Evolutionary conservation across 768 basidiomycete genomes (phyloP), one percentile per base, ranked within the genome.

Genomic region (Suillus discolor): DNA sequence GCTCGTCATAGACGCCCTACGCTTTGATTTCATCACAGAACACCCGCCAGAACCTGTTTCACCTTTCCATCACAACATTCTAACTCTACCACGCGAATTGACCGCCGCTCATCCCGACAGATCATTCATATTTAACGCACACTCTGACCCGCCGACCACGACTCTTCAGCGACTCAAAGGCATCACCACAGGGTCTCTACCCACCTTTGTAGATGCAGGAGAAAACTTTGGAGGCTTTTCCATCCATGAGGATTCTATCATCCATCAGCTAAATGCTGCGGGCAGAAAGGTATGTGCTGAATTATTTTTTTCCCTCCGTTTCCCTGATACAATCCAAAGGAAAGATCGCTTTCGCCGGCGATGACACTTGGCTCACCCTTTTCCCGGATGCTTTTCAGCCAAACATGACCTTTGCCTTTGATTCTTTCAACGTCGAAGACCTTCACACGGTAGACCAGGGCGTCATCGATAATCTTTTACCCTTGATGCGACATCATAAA

Each of bases 401-500:
- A 16, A 89, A 92, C 71, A 87, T 92, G 82, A 83, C 90, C 1
- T 91, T 87, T 72, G 90, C 96, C 0, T 99, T 88, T 74, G 96
- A 97, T 77, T 97, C 96, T 0, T 99, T 99, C 84, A 96, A 99
- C 76, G 97, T 99, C 66, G 97, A 99, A 76, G 97, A 99, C 74
- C 83, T 99, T 4, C 96, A 99, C 72, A 91, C 94, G 0, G 97
- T 99, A 57, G 97, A 99, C 71, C 82, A 91, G 61, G 97, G 97
- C 9, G 96, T 99, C 64, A 90, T 92, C 44, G 71, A 80, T 13
- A 89, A 98, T 71, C 81, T 99, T 6, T 89, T 96, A 69, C 94
- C 94, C 0, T 83, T 96, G 25, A 82, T 99, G 6, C 79, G 83
- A 61, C 78, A 84, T 45, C 65, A 72, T 49, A 23, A 15, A 15